Base-by-base conservation (phyloP, 352 stramenopile species). In the Phytopythium helicoides region DNA sequence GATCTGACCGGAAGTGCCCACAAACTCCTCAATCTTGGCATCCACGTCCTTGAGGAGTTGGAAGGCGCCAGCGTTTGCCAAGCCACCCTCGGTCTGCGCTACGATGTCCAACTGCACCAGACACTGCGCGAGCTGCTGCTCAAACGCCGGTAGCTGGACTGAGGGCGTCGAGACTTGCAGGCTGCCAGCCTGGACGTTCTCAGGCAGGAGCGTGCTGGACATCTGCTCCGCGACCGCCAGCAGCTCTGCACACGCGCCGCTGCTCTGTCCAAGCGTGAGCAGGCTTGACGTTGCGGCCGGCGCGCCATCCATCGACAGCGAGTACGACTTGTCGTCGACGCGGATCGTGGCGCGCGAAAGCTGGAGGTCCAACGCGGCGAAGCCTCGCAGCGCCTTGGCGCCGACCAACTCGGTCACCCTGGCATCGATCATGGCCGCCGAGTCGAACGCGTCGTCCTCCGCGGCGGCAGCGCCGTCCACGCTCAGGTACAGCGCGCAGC, bases 1-100 rank as follows among this genome's bases (percentile, higher is more conserved):
- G 16, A 79, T 54, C n/a, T 64, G 60, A 7, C 54, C 51, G 42
- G 60, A 44, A 55, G 68, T 54, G 31, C 59, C 55, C 38, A 81
- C 73, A 41, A 76, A 70, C 8, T 25, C 59, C 31, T 67, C 63
- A 39, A 84, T 51, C 37, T 63, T 77, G n/a, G 68, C 47, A 23
- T 84, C 72, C 45, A 82, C 52, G 6, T 39, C 52, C 50, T 78
- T 70, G 14, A 84, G 58, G 19, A 86, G 56, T 44, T 73, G 50
- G 36, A 81, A 62, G 6, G 46, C 59, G 1, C 72, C 63, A 3
- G 34, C 6, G 18, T 21, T 33, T 15, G 21, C 23, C n/a, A 53
- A 18, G 25, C 19, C 22, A 26, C 18, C 8, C 19, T 56, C 38
- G 0, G 33, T 33, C 19, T 58, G 5, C 25, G 58, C 68, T 18